Base-by-base conservation (phyloP, 306 rosid genomes). In the Hippophae rhamnoides region DNA sequence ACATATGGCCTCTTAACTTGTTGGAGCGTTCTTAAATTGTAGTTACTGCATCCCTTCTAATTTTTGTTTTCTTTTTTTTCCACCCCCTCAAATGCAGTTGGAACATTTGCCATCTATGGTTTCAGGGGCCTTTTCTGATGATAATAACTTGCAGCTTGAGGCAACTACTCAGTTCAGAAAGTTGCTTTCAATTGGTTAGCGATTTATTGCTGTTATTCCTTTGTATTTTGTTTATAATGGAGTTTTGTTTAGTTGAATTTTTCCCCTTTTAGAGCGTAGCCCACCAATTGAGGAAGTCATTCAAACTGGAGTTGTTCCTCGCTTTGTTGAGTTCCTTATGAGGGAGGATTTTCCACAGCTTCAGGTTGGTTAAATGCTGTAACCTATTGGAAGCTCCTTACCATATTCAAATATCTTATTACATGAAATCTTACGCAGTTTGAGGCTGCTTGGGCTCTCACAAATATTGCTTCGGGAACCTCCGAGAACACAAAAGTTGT, bases 371-470 rank as follows among this genome's bases (percentile, higher is more conserved):
- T 47, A 43, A 43, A 10, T 69, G 12, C 51, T 14, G 6, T 43
- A 54, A 31, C 12, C 5, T 49, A 6, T 10, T 48, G 42, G 7
- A 6, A 13, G 41, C 62, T 38, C 61, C 41, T 11, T 40, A 56
- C 43, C 54, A 18, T 52, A 11, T 56, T 47, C 18, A 62, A 58
- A 57, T 6, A 40, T 63, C 51, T 62, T 23, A 46, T 74, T 53
- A n/a, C 5, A 31, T 31, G 38, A 31, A 31, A 31, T 8, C 55
- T 69, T 46, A 6, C 82, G 73, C 73, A 88, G 99, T 93, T 93
- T 70, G 99, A 93, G 72, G 97, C 99, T 12, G 97, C 99, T 48
- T 93, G 99, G 97, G 99, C 99, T 66, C 79, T 93, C 64, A 90
- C 95, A 43, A 90, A 90, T 68, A 90, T 90, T 65, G 97, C 95